Percentiles rank a stretch among this genome's conserved stretches.
Evolutionary conservation across 2,329 filamentous ascomycete genomes (phyloP).

Genomic region (Venturia oleaginea): DNA sequence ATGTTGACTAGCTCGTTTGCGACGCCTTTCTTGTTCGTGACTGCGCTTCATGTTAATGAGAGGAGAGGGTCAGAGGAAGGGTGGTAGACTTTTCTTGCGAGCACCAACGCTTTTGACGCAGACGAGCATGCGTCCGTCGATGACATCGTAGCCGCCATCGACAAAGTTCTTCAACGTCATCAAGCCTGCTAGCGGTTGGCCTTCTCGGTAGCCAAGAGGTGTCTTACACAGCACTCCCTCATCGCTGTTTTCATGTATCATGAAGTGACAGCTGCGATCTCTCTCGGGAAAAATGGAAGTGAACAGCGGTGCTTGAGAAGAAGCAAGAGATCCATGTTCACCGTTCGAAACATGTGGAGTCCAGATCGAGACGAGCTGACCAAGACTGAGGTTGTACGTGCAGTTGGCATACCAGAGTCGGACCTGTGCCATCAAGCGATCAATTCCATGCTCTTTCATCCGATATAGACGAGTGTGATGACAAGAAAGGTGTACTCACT

Average conservation of each 20-base stretch:
- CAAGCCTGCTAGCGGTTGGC: slow-evolving; percentile 34
- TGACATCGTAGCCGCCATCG: slow-evolving; percentile 44
- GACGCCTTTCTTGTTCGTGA: slow-evolving; percentile 39
- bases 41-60: slow-evolving; percentile 18
- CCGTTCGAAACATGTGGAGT: slow-evolving; percentile 45
- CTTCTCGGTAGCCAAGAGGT: slow-evolving; percentile 36
- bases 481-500: slow-evolving; percentile 26
- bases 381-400: slow-evolving; percentile 39
- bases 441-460: background rate
- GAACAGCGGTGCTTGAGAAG: slow-evolving; percentile 38
- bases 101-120: slow-evolving; percentile 50
- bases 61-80: background rate
- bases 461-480: background rate
- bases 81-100: slow-evolving; percentile 36
- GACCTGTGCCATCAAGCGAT: slow-evolving; percentile 27
- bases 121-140: slow-evolving; percentile 44
- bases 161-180: slow-evolving; percentile 50
- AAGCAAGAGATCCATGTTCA: slow-evolving; percentile 32
- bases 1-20: slow-evolving; percentile 41
- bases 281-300: slow-evolving; percentile 51
- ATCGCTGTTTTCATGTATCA: slow-evolving; percentile 42
- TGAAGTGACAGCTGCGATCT: slow-evolving; percentile 44
- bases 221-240: slow-evolving; percentile 33
- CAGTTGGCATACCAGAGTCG: slow-evolving; percentile 42
- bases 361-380: slow-evolving; percentile 48